Evolutionary conservation across 163 green algal genomes (phyloP), one percentile per base, ranked within the genome.

Genomic region (Scenedesmus sp.): DNA sequence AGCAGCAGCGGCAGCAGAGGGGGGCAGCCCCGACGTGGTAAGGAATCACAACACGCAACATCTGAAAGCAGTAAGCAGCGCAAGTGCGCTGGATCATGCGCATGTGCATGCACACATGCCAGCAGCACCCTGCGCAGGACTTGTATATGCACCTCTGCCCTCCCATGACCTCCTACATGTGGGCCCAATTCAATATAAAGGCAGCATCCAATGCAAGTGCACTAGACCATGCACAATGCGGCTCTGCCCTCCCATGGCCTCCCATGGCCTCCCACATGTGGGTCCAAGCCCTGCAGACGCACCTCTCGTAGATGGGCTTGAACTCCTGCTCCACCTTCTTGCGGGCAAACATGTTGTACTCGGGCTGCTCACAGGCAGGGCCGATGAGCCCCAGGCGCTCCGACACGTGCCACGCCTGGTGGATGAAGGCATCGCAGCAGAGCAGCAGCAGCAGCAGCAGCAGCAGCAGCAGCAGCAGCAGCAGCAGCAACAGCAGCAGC

Each of bases 321-420:
- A 96, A 98, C 56, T 98, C 97, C 2, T 84, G 67, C 91, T 98
- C 89, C 62, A 92, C 97, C 92, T 97, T 96, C 4, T 96, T 87
- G 15, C 97, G 90, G 7, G 96, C 88, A 60, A 99, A 96, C n/a
- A 99, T 77, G 93, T 99, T 98, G 96, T 99, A 99, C 93, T 99
- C 93, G 0, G 96, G 96, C 94, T 99, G 97, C 91, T 99, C 97
- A 70, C 96, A 91, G 13, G 92, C 85, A 34, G 97, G 97, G 1
- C 91, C 90, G 15, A 98, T 92, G 20, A 99, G 89, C 26, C 94
- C 94, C 77, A 99, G 93, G 10, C 93, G 91, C 46, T 97, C 91
- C 0, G 97, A 97, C 18, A 97, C 89, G 2, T 66, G 87, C 83
- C 91, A 96, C 0, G 96, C 96, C 94, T 96, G 82, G 3, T 23